Conservation (phyloP, 2,329 filamentous ascomycete genomes). For the Sphaceloma murrayae region DNA sequence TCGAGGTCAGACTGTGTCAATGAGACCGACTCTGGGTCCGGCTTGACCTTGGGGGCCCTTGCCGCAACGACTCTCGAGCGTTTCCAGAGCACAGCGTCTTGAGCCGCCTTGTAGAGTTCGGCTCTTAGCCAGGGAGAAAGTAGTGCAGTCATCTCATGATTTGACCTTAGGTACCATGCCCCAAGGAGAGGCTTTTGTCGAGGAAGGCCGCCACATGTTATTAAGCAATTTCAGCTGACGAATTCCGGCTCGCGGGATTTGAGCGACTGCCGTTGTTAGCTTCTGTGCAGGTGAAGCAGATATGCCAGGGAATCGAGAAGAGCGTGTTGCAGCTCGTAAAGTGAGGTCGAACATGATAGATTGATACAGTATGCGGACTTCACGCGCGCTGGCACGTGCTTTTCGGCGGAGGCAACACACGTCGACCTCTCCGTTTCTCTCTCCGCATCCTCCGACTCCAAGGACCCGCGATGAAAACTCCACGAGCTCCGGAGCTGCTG, state of each 20-base stretch:
- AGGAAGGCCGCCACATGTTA: too few species aligned
- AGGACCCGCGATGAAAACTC: too few species aligned
- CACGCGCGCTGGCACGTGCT: conserved; percentile 3
- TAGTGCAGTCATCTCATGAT: conserved; percentile 15
- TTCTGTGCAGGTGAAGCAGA: not conserved
- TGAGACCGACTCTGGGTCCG: conserved; percentile 21
- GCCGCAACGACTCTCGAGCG: conserved; percentile 11
- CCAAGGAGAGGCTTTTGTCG: too few species aligned
- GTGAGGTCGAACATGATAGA: conserved; percentile 1
- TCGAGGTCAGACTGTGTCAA: conserved; percentile 12
- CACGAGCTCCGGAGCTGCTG: not conserved
- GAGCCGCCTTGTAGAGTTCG: conserved; percentile 23
- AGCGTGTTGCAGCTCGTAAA: not conserved
- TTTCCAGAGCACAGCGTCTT: conserved; percentile 24
- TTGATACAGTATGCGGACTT: conserved; percentile 2
- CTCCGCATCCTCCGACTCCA: not conserved
- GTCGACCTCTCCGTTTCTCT: not conserved
- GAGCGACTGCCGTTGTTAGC: too few species aligned
- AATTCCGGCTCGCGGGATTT: too few species aligned
- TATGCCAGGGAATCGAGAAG: not conserved
- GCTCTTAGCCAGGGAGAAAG: conserved; percentile 25
- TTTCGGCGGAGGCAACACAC: conserved; percentile 2
- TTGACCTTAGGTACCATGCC: too few species aligned
- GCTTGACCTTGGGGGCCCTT: conserved; percentile 20
- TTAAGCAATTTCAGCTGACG: too few species aligned